These are phyloP conservation scores for Lachancea quebecensis DNA, from an alignment of 805 yeast genomes.

Conservation along the genomic window DNA sequence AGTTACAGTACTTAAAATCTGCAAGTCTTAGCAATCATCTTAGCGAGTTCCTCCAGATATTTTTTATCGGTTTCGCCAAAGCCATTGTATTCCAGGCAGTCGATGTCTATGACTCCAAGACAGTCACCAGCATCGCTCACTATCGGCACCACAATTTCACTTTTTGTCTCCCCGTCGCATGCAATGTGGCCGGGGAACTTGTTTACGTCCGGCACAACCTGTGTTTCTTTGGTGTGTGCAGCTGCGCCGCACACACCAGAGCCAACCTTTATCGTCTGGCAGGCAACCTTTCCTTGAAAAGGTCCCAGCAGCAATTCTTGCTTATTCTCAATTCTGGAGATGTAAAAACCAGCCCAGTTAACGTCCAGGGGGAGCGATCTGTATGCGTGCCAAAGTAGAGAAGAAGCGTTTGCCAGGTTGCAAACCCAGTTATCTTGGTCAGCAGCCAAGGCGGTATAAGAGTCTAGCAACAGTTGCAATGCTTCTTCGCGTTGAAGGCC, in stretches of 20 bases:
- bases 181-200: slow-evolving; percentile 90
- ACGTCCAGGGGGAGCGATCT: slow-evolving; percentile 50
- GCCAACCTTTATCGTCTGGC: slow-evolving; percentile 74
- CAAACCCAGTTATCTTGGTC: slow-evolving; percentile 81
- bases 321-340: slow-evolving; percentile 33
- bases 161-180: slow-evolving; percentile 89
- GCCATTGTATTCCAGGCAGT: slow-evolving; percentile 58
- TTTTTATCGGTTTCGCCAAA: slow-evolving; percentile 58
- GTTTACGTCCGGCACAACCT: slow-evolving; percentile 71
- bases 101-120: slow-evolving; percentile 81
- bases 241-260: slow-evolving; percentile 91
- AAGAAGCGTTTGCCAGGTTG: slow-evolving; percentile 78
- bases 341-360: slow-evolving; percentile 94
- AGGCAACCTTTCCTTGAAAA: slow-evolving; percentile 94
- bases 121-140: slow-evolving; percentile 36
- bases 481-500: slow-evolving; percentile 42
- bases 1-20: slow-evolving; percentile 33
- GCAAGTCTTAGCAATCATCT: slow-evolving; percentile 45
- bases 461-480: slow-evolving; percentile 48
- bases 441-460: slow-evolving; percentile 57
- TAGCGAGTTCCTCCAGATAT: slow-evolving; percentile 55
- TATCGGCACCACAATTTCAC: slow-evolving; percentile 91
- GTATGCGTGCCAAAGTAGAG: slow-evolving; percentile 84
- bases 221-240: slow-evolving; percentile 52
- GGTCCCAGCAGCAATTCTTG: slow-evolving; percentile 73